A percentile compares a stretch with the other conserved stretches of the same genome.
These are phyloP conservation scores for Diaporthe nobilis DNA, from an alignment of 2,329 filamentous ascomycete genomes.

Conservation along the genomic window DNA sequence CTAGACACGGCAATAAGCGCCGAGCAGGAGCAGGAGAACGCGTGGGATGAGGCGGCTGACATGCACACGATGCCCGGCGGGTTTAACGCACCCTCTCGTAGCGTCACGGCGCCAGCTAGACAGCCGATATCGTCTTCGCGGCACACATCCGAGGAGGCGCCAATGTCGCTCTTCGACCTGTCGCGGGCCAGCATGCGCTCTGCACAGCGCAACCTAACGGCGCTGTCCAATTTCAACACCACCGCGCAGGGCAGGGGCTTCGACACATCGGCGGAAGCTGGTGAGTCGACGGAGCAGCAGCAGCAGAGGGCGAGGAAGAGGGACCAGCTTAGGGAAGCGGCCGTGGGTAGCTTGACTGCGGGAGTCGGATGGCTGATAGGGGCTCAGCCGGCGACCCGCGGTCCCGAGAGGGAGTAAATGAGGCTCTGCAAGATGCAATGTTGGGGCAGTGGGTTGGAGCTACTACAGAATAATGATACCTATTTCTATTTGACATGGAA, in stretches of 20 bases:
- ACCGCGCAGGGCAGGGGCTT: constrained; percentile 56
- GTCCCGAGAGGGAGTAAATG: constrained; percentile 47
- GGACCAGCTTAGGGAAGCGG: constrained; percentile 77
- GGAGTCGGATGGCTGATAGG: constrained; percentile 78
- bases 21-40: constrained; percentile 77
- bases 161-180: constrained; percentile 76
- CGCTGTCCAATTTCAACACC: constrained; percentile 66
- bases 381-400: constrained; percentile 59
- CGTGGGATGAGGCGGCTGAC: constrained; percentile 78
- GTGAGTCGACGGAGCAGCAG: constrained; percentile 12
- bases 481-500: constrained; percentile 3
- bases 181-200: constrained; percentile 72
- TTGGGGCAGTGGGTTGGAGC: not conserved
- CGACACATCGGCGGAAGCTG: constrained; percentile 41
- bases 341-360: constrained; percentile 76
- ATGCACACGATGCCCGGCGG: constrained; percentile 69
- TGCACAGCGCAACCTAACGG: constrained; percentile 71
- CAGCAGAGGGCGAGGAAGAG: constrained; percentile 72
- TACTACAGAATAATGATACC: constrained; percentile 25
- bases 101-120: constrained; percentile 57
- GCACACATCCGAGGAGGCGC: constrained; percentile 65
- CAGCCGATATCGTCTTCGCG: constrained; percentile 59
- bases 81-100: constrained; percentile 58
- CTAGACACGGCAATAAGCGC: constrained; percentile 75
- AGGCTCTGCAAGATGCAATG: not conserved